Conservation (phyloP, 78 protist genomes). For the Creolimax fragrantissima region DNA sequence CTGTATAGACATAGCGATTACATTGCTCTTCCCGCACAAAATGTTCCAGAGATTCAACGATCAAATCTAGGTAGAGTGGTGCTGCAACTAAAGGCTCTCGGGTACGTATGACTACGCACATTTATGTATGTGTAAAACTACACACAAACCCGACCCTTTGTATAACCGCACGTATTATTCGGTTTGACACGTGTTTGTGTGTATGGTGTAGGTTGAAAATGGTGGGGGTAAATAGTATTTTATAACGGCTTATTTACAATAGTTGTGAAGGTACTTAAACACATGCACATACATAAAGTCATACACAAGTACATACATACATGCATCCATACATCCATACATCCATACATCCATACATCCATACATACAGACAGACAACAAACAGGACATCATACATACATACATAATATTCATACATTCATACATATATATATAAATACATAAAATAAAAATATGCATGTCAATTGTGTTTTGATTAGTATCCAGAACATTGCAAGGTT, state of each 20-base stretch:
- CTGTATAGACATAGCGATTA: constrained; percentile 74
- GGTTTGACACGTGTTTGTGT: too few species aligned
- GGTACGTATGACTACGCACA: neutral
- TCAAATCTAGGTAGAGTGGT: constrained; percentile 47
- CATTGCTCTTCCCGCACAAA: constrained; percentile 56
- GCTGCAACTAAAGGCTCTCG: constrained; percentile 70
- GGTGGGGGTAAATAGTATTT: neutral
- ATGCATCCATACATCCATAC: neutral
- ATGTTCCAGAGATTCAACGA: constrained; percentile 77
- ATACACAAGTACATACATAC: neutral
- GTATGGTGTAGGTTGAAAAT: neutral
- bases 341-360: neutral
- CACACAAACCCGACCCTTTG: too few species aligned
- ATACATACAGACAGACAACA: neutral
- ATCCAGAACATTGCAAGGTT: constrained; percentile 69
- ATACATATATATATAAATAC: neutral
- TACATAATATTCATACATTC: neutral
- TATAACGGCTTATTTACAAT: neutral
- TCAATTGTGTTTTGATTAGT: too few species aligned
- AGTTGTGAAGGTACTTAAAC: neutral
- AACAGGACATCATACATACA: neutral
- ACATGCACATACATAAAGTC: neutral
- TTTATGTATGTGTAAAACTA: neutral
- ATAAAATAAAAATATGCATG: too few species aligned
- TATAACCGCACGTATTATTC: too few species aligned